phyloP scores from a whole-genome alignment of 2,329 filamentous ascomycete genomes.

The Zymoseptoria tritici region DNA sequence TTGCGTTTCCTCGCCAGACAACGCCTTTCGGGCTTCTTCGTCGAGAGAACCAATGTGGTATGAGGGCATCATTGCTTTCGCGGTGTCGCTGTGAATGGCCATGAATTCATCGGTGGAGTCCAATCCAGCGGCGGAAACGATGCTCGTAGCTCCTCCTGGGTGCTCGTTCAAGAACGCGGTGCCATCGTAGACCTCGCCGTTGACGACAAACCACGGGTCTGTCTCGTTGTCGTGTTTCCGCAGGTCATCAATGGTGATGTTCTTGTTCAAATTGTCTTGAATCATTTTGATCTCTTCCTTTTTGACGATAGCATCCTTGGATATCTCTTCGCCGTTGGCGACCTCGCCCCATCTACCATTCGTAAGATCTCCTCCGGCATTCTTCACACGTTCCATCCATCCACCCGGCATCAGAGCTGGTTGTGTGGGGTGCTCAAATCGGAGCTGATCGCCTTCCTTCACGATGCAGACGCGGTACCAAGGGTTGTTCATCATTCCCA shows the following conservation, averaged over 20 bases:
- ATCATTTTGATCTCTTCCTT: conserved; percentile 69
- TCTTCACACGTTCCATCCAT: conserved; percentile 92
- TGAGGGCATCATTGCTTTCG: conserved; percentile 77
- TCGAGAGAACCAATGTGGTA: conserved; percentile 80
- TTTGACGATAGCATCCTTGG: conserved; percentile 39
- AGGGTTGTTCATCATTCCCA: conserved; percentile 97
- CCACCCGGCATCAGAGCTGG: conserved; percentile 69
- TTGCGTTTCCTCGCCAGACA: conserved; percentile 42
- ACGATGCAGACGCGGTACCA: conserved; percentile 80
- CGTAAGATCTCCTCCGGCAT: conserved; percentile 66
- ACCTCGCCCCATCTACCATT: conserved; percentile 83
- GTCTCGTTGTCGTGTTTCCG: conserved; percentile 57
- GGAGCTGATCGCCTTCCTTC: conserved; percentile 55
- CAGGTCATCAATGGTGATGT: conserved; percentile 65
- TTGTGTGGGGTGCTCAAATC: conserved; percentile 84
- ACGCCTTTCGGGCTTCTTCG: conserved; percentile 47
- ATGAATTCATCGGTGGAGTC: conserved; percentile 85
- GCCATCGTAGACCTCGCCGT: conserved; percentile 84
- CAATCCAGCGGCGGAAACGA: conserved; percentile 70
- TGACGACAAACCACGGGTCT: conserved; percentile 78
- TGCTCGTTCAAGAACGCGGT: conserved; percentile 72
- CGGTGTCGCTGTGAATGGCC: conserved; percentile 86
- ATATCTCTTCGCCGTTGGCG: conserved; percentile 44
- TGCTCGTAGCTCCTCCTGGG: conserved; percentile 79
- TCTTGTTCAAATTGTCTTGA: conserved; percentile 55